Conservation (phyloP, 2,329 filamentous ascomycete species). For the Colletotrichum limetticola region DNA sequence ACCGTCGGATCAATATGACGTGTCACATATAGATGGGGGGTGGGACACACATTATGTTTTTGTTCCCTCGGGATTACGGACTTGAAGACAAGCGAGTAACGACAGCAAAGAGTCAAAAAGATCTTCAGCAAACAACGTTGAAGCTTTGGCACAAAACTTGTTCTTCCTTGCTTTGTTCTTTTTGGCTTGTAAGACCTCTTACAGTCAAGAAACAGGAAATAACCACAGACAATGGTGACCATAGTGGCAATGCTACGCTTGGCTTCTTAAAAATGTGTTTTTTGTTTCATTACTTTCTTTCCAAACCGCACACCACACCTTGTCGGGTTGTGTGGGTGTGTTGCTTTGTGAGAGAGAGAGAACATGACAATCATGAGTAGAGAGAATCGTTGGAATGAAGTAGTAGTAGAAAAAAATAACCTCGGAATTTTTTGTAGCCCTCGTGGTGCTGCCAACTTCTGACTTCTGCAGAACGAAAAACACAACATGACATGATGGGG, state of each 20-base stretch:
- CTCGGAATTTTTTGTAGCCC: conserved; percentile 2
- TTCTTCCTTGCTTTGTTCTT: not conserved
- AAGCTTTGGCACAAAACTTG: not conserved
- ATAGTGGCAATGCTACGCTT: not conserved
- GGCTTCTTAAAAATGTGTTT: not conserved
- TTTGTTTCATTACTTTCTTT: not conserved
- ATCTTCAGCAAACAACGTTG: not conserved
- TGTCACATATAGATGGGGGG: not conserved
- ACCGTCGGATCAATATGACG: not conserved
- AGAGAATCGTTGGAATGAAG: not conserved
- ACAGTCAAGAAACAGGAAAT: too few species aligned
- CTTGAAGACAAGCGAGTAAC: not conserved
- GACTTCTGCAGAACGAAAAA: not conserved
- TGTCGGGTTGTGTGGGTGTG: not conserved
- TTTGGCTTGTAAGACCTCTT: too few species aligned
- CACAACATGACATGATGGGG: not conserved
- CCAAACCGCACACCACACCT: not conserved
- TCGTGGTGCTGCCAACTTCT: conserved; percentile 15
- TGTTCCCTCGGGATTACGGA: not conserved
- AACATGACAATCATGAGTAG: not conserved
- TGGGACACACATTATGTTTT: too few species aligned
- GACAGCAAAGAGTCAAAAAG: not conserved
- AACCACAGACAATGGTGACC: not conserved
- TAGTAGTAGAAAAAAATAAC: not conserved
- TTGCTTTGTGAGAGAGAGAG: not conserved